Base-by-base conservation (phyloP, 768 basidiomycete genomes). In the Sistotremastrum niveocremeum region DNA sequence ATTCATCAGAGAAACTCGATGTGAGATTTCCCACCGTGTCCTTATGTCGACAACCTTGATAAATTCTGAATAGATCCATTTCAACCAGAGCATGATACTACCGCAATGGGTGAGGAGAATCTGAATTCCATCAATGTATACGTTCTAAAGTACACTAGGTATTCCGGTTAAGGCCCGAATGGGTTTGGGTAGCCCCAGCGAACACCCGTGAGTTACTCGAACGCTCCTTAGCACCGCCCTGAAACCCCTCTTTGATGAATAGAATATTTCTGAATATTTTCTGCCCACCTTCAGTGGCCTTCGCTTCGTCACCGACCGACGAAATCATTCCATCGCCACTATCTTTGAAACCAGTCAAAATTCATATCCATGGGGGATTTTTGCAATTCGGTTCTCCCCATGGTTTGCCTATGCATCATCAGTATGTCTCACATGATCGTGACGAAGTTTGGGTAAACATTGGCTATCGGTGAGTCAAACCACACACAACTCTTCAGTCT, bases 371-470 rank as follows among this genome's bases (percentile, higher is more conserved):
- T 47, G 84, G 83, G 58, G 82, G 81, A 8, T 84, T 83, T 55
- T 70, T 87, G 11, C 84, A 86, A 55, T 84, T 81, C 49, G 83
- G 83, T 2, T 84, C 81, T 4, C 83, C 84, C 0, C 83, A 84
- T 48, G 64, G 66, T 0, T 58, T 84, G 6, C 61, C 59, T 34
- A 63, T 67, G 29, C 81, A 84, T 56, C 76, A 80, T 1, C 82
- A 86, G 54, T 79, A 75, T 56, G 66, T 81, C 37, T 68, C 80
- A 8, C 71, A 76, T 10, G 75, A 75, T 49, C 68, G 77, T 20
- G 71, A 71, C 4, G 77, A 84, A 60, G 71, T 88, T 11, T 79
- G 78, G 71, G 77, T 88, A 6, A 82, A 85, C 54, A 72, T 86
- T 9, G 84, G 81, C 35, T 84, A 85, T 57, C 74, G 84, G 20